Conservation (phyloP, 2,329 filamentous ascomycete genomes). For the Escovopsis sp. region DNA sequence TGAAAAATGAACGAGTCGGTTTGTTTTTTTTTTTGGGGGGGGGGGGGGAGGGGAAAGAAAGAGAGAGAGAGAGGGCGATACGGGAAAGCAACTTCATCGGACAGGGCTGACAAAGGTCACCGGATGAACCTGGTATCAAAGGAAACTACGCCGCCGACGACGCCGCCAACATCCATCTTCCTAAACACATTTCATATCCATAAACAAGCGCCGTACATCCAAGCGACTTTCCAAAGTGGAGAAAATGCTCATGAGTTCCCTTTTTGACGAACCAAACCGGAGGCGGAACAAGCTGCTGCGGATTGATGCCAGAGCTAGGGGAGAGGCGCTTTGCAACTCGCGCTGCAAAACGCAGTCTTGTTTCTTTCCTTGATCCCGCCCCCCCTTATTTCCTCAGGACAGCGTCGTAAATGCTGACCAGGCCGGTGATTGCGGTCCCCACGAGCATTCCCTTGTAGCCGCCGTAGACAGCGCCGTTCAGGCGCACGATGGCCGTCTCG, state of each 20-base stretch:
- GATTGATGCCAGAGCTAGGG: neutral
- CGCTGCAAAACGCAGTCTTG: neutral
- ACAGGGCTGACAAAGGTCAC: neutral
- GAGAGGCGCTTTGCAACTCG: too few species aligned
- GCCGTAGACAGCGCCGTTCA: constrained; percentile 54
- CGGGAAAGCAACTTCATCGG: neutral
- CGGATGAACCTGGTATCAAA: neutral
- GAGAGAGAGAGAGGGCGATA: neutral
- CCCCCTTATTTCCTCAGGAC: constrained; percentile 48
- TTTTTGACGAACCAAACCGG: too few species aligned
- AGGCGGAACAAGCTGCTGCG: too few species aligned
- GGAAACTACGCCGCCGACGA: neutral
- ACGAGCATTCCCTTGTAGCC: constrained; percentile 57
- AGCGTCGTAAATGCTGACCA: constrained; percentile 65
- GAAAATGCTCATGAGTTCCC: neutral
- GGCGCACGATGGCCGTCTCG: constrained; percentile 41
- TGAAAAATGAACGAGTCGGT: constrained; percentile 1
- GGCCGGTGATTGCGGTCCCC: constrained; percentile 50
- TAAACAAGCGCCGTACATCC: neutral
- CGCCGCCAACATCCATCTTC: neutral
- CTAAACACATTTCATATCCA: neutral
- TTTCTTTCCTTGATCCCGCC: neutral
- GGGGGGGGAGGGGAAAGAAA: too few species aligned
- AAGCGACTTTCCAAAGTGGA: neutral
- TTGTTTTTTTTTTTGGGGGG: too few species aligned